Conservation (phyloP, 2,329 filamentous ascomycete genomes). For the Claviceps citrina region DNA sequence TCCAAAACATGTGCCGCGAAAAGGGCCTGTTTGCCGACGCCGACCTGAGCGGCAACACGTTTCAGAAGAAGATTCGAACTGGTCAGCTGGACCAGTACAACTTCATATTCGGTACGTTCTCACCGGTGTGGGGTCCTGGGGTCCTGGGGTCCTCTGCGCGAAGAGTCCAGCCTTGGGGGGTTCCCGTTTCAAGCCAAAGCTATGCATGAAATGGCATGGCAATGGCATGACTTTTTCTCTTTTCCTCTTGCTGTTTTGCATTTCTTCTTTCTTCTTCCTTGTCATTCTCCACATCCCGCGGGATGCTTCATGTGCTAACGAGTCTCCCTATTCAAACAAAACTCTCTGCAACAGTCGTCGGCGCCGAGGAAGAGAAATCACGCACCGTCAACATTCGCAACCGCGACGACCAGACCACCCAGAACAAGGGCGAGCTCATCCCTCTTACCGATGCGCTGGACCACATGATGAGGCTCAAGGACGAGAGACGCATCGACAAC, state of each 20-base stretch:
- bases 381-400: conserved; percentile 48
- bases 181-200: not conserved
- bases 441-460: conserved; percentile 40
- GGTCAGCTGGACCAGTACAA: conserved; percentile 72
- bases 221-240: not conserved
- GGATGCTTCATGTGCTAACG: conserved; percentile 1
- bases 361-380: conserved; percentile 44
- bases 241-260: too few species aligned
- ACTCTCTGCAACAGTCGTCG: conserved; percentile 40
- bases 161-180: not conserved
- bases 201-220: not conserved
- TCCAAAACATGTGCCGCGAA: conserved; percentile 51
- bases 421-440: conserved; percentile 45
- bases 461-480: conserved; percentile 37
- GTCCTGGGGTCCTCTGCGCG: conserved; percentile 1
- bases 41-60: conserved; percentile 50
- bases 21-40: conserved; percentile 53
- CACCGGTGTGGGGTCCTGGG: not conserved
- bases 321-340: not conserved
- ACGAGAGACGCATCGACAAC: conserved; percentile 26
- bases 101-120: conserved; percentile 54
- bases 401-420: conserved; percentile 45
- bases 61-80: conserved; percentile 80
- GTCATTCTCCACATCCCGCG: not conserved
- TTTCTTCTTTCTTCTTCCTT: too few species aligned